Conservation (phyloP, 495 filamentous ascomycete genomes). For the Tuber brumale region DNA sequence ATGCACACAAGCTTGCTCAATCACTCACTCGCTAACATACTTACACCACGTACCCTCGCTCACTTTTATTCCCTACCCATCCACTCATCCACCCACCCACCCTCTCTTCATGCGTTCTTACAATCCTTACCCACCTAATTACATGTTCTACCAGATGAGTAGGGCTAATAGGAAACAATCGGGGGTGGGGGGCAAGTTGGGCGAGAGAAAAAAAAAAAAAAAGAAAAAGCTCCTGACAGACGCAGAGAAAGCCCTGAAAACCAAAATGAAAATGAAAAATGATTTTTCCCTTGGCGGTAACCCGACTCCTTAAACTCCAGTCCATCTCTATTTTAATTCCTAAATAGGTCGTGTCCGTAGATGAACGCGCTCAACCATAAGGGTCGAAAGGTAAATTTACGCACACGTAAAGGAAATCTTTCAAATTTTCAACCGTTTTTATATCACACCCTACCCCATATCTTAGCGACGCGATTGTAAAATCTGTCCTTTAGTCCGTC, state of each 20-base stretch:
- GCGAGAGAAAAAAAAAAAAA: background rate
- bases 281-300: background rate
- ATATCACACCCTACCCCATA: background rate
- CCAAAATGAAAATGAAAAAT: background rate
- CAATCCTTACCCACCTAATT: background rate
- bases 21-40: background rate
- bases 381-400: background rate
- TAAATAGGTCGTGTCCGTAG: background rate
- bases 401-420: background rate
- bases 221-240: no score
- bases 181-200: background rate
- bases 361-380: background rate
- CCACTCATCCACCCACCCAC: background rate
- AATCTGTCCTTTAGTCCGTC: background rate
- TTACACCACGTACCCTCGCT: background rate
- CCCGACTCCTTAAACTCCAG: background rate
- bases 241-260: background rate
- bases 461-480: background rate
- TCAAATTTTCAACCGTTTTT: background rate
- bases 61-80: background rate
- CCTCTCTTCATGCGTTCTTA: background rate
- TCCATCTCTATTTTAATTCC: background rate
- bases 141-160: background rate
- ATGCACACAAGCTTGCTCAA: background rate
- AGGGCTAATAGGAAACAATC: background rate